Evolutionary conservation across 345 rosid species (phyloP).

Genomic region (Kernera saxatilis): DNA sequence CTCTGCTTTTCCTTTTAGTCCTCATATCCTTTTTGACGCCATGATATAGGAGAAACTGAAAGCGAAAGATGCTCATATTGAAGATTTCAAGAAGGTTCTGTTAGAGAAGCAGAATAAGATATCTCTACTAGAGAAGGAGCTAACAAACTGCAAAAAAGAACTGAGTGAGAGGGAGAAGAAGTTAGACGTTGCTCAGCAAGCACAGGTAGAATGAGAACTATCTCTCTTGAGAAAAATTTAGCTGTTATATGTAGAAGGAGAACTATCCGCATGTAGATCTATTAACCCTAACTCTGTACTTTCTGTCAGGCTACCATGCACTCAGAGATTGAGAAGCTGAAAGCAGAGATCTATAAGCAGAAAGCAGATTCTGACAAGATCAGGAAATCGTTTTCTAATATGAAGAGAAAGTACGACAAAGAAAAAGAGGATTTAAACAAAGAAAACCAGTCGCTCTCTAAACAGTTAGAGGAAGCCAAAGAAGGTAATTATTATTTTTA

Average conservation of each 20-base stretch:
- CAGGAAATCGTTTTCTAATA: conserved; percentile 1
- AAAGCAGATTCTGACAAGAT: conserved; percentile 2
- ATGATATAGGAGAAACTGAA: conserved; percentile 57
- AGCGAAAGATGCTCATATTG: conserved; percentile 58
- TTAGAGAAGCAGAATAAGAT: conserved; percentile 54
- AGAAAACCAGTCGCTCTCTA: conserved; percentile 67
- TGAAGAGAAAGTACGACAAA: conserved; percentile 33
- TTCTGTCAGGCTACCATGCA: conserved; percentile 40
- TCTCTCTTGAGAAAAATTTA: neutral
- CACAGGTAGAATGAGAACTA: conserved; percentile 48
- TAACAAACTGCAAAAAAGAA: conserved; percentile 54
- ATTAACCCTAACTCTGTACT: conserved; percentile 11
- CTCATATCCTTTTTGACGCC: neutral
- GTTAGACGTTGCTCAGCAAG: conserved; percentile 51
- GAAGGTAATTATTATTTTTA: conserved; percentile 47
- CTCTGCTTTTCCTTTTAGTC: neutral
- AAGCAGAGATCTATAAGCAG: conserved; percentile 29
- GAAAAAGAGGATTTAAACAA: conserved; percentile 70
- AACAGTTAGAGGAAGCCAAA: conserved; percentile 81
- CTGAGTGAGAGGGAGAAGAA: conserved; percentile 60
- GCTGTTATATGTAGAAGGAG: neutral
- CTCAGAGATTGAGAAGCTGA: conserved; percentile 56
- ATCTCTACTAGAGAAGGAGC: conserved; percentile 60
- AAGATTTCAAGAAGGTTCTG: conserved; percentile 43
- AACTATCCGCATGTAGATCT: neutral